Base-by-base conservation (phyloP, 768 basidiomycete genomes). In the Suillus decipiens region DNA sequence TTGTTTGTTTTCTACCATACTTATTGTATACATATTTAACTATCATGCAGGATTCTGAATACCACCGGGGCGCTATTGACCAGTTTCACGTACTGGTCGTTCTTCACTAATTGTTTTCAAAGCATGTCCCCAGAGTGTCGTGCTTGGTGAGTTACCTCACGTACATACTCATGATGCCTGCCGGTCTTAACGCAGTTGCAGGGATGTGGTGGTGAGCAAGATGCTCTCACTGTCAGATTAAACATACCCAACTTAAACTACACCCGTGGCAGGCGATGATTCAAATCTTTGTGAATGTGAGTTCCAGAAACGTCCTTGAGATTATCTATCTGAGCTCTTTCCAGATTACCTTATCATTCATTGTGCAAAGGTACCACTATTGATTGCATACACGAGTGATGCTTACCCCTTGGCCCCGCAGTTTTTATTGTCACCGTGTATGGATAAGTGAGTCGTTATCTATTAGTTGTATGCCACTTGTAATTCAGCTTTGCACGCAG, bases 391-490 rank as follows among this genome's bases (percentile, higher is more conserved):
- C 17, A 28, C 7, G 61, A 33, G 8, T 22, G 37, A 24, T 8
- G 33, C 34, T 39, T 31, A 57, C 19, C 19, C 39, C n/a, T 37
- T 34, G n/a, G 14, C 17, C 6, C 10, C 6, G 11, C 53, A 62
- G 61, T 37, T 62, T 62, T 33, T 62, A 62, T 59, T 37, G 61
- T 33, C 61, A 62, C 14, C 61, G 58, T 24, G 61, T 62, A 28
- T 62, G 61, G 61, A 62, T 62, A 62, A 60, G 58, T 62, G 36
- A 22, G 58, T 62, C 10, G 8, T 24, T 12, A 33, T n/a, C 3
- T 15, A 1, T 31, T 24, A n/a, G 6, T 24, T 59, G 12, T 41
- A 10, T 15, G 17, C 31, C 37, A 19, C 15, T 8, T 12, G 3
- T 59, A 22, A 60, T 31, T 28, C 17, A 55, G 8, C 2, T 17